Base-by-base conservation (phyloP, 352 stramenopile genomes). In the Halophytophthora polymorphica region DNA sequence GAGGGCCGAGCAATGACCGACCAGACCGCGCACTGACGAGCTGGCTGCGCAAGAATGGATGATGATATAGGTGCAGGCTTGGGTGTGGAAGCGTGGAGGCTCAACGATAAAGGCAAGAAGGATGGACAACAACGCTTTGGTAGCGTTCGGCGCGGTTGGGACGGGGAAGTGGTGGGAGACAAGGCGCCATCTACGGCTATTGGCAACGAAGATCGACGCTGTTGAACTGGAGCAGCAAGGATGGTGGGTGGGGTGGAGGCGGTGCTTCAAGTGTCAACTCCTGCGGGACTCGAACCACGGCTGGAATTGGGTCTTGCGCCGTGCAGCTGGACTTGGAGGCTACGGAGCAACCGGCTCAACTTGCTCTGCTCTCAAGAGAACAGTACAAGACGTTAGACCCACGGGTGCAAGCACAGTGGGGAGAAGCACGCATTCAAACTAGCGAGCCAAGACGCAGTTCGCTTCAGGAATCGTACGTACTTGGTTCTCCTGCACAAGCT, bases 1-100 rank as follows among this genome's bases (percentile, higher is more conserved):
- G 56, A 36, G 25, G 45, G 29, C 25, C 48, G 19, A 63, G 46
- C 31, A 61, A 60, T 18, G 73, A 79, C 37, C 75, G 71, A 19
- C 68, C 69, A 23, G 73, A 84, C 43, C 88, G 79, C 51, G 68
- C 69, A 8, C 61, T 90, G 29, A 88, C 75, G 13, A 83, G 67
- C 39, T 90, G 80, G 80, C 62, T 90, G 48, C 68, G 66, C 42
- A 82, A 86, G 53, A 73, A 59, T 47, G 73, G 60, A 70, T 23
- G 29, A 33, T 17, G 3, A 13, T 12, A 39, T 19, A 21, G 14
- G 14, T 8, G 22, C 6, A 53, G 45, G 34, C 13, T 13, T 37
- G 11, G n/a, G 19, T 17, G 29, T 6, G 15, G 41, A 1, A 31
- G n/a, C 22, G 13, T 46, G 41, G 6, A 31, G 19, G n/a, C n/a